These are phyloP conservation scores for Pythium phragmiticola DNA, from an alignment of 352 stramenopile genomes.

Conservation along the genomic window DNA sequence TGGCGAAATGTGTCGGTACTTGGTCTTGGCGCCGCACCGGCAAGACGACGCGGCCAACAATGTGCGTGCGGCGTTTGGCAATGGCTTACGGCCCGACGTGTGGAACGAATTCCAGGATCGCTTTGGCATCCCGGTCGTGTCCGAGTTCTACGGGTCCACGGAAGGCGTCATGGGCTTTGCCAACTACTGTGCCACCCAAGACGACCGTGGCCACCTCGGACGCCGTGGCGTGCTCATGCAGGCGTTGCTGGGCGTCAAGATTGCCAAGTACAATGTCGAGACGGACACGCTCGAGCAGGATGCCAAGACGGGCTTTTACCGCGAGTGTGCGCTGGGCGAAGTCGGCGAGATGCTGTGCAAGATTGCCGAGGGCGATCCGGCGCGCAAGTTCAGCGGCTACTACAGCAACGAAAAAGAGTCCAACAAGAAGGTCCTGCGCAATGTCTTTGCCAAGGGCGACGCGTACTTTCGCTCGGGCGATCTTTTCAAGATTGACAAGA, in stretches of 20 bases:
- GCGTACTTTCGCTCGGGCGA: conserved; percentile 91
- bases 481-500: conserved; percentile 79
- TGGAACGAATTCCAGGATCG: conserved; percentile 86
- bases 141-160: conserved; percentile 92
- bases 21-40: conserved; percentile 54
- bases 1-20: conserved; percentile 88
- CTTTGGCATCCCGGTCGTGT: conserved; percentile 83
- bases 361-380: conserved; percentile 49
- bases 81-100: conserved; percentile 87
- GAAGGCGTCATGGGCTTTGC: conserved; percentile 84
- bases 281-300: conserved; percentile 62
- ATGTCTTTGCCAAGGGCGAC: conserved; percentile 85
- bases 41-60: conserved; percentile 63
- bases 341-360: conserved; percentile 76
- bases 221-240: conserved; percentile 46
- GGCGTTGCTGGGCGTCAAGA: conserved; percentile 66
- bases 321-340: conserved; percentile 51
- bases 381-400: conserved; percentile 85
- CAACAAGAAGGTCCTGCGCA: conserved; percentile 79
- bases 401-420: conserved; percentile 76
- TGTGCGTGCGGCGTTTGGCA: conserved; percentile 86
- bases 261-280: conserved; percentile 82
- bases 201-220: conserved; percentile 66
- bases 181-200: conserved; percentile 64
- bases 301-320: conserved; percentile 54